phyloP scores from a whole-genome alignment of 2,329 filamentous ascomycete genomes.

The Verticillium albo-atrum region DNA sequence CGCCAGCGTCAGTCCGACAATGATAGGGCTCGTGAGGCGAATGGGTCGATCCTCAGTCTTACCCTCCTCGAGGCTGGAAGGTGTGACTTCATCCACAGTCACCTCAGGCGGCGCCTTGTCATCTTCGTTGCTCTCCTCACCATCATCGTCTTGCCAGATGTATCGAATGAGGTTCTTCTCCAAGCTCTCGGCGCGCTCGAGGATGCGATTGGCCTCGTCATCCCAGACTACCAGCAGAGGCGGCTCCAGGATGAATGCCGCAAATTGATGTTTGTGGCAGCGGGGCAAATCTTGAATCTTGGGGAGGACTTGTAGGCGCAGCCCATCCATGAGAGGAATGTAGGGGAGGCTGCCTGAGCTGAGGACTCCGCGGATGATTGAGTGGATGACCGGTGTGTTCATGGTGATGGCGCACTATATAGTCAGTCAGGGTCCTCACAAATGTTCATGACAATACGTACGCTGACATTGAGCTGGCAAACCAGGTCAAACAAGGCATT shows the following conservation, averaged over 20 bases:
- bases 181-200: conserved; percentile 46
- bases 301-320: conserved; percentile 58
- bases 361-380: conserved; percentile 45
- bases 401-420: conserved; percentile 61
- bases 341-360: conserved; percentile 38
- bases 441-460: conserved; percentile 25
- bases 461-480: conserved; percentile 44
- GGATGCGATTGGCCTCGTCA: conserved; percentile 52
- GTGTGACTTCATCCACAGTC: conserved; percentile 38
- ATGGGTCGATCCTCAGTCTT: conserved; percentile 40
- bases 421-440: background rate
- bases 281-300: conserved; percentile 50
- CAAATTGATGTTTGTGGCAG: conserved; percentile 62
- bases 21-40: conserved; percentile 49
- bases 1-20: conserved; percentile 47
- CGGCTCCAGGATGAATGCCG: conserved; percentile 58
- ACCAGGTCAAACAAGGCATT: conserved; percentile 41
- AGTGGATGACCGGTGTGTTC: conserved; percentile 59
- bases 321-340: conserved; percentile 53
- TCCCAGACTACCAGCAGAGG: conserved; percentile 60
- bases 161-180: conserved; percentile 51
- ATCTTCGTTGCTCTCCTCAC: conserved; percentile 32
- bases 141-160: conserved; percentile 47
- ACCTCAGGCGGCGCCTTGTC: conserved; percentile 29
- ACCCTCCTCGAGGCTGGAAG: conserved; percentile 33